Evolutionary conservation across 352 stramenopile genomes (phyloP).

Genomic region (Phytophthora meadii): DNA sequence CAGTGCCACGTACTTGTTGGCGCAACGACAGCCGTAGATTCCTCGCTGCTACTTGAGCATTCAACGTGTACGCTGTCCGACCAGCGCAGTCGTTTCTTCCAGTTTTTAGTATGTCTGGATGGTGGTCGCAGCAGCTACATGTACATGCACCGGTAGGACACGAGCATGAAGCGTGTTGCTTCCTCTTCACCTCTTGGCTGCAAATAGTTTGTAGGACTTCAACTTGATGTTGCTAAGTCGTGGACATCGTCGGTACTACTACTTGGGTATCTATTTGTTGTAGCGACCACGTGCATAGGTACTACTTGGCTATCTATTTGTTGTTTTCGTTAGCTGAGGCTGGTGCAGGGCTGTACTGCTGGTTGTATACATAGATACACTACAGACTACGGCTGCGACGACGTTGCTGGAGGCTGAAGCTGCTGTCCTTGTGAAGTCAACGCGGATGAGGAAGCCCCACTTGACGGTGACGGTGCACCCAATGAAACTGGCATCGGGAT

Average conservation of each 20-base stretch:
- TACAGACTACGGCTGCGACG: slow-evolving; percentile 27
- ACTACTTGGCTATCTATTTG: slow-evolving; percentile 41
- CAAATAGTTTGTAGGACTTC: background rate
- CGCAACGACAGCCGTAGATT: slow-evolving; percentile 23
- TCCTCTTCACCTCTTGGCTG: background rate
- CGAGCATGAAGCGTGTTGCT: background rate
- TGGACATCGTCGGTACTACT: background rate
- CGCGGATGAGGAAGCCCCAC: slow-evolving; percentile 35
- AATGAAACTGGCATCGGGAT: slow-evolving; percentile 59
- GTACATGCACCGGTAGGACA: background rate
- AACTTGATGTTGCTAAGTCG: background rate
- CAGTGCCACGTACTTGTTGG: slow-evolving; percentile 10
- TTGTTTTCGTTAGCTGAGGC: slow-evolving; percentile 25
- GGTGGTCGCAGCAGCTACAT: background rate
- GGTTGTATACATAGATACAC: slow-evolving; percentile 41
- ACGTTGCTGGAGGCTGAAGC: slow-evolving; percentile 30
- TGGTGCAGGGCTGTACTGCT: slow-evolving; percentile 12
- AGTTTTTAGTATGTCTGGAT: background rate
- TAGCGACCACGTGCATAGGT: background rate
- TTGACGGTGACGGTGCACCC: slow-evolving; percentile 23
- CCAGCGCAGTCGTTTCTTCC: slow-evolving; percentile 1
- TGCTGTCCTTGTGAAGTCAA: slow-evolving; percentile 25
- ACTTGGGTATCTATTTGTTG: too few species aligned
- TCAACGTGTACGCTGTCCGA: slow-evolving; percentile 25
- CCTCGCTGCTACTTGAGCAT: slow-evolving; percentile 9